Base-by-base conservation (phyloP, 148 eudicot species). In the Persicaria maculosa region DNA sequence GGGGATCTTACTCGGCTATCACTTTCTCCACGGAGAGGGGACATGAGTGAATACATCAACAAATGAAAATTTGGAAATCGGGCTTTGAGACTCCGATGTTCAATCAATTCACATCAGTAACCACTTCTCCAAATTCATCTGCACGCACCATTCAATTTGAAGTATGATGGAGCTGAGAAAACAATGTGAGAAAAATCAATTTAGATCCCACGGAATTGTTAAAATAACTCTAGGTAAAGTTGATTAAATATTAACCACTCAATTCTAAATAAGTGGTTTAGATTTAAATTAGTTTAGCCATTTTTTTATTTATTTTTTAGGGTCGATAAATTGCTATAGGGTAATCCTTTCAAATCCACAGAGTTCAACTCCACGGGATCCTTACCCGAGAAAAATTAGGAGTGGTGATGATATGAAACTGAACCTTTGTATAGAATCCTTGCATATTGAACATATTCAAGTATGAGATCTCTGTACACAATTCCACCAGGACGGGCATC, bases 361-460 rank as follows among this genome's bases (percentile, higher is more conserved):
- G n/a, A n/a, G n/a, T n/a, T n/a, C n/a, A n/a, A n/a, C n/a, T n/a
- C n/a, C n/a, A n/a, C n/a, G n/a, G n/a, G n/a, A n/a, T n/a, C n/a
- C n/a, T n/a, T n/a, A n/a, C n/a, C n/a, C 6, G 45, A 64, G 50
- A 47, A 5, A 47, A 47, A 47, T 47, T n/a, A n/a, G n/a, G n/a
- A n/a, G n/a, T n/a, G n/a, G 9, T 7, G 45, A 64, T 61, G 68
- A 61, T 9, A 9, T 20, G 64, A 76, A 76, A 74, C 78, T 76
- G 6, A 82, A 96, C 99, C 99, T 92, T 96, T 97, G 47, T 96
- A 96, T 44, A 96, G 72, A 64, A 97, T 96, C 80, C 99, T 86
- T 46, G 79, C 99, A 48, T 79, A 74, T 16, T 90, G 74, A 52
- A 88, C 99, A 77, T 96, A 92, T 36, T 85, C 87, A 36, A 97